phyloP scores from a whole-genome alignment of 768 basidiomycete species.

The Candolleomyces aberdarensis region DNA sequence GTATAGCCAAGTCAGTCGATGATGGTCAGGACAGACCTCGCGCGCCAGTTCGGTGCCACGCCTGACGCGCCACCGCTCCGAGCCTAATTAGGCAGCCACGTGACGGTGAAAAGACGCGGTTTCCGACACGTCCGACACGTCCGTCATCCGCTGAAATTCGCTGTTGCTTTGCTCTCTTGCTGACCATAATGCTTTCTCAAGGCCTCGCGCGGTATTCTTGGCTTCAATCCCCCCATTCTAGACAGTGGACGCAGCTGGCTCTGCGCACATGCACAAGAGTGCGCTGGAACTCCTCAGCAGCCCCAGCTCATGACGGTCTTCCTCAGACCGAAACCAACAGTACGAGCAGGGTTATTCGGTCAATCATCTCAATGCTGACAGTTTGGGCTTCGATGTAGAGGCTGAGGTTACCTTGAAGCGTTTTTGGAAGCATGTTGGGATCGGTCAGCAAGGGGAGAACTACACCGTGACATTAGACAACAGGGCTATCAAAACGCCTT shows the following conservation, averaged over 20 bases:
- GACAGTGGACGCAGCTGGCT: not conserved
- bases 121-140: not conserved
- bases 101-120: slow-evolving; percentile 2
- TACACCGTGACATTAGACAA: slow-evolving; percentile 75
- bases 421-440: slow-evolving; percentile 92
- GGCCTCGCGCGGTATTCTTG: slow-evolving; percentile 16
- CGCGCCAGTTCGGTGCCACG: too few species aligned
- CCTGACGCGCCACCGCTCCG: not conserved
- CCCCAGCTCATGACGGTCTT: slow-evolving; percentile 35
- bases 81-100: not conserved
- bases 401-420: slow-evolving; percentile 84
- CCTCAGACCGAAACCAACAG: slow-evolving; percentile 63
- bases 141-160: not conserved
- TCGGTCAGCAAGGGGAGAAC: slow-evolving; percentile 54
- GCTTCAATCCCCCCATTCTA: not conserved
- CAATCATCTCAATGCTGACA: not conserved
- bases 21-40: not conserved
- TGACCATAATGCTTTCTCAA: slow-evolving; percentile 14
- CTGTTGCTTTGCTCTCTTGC: not conserved
- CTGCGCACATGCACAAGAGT: not conserved
- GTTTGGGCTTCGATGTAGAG: slow-evolving; percentile 34
- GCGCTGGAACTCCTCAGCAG: slow-evolving; percentile 24
- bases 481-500: slow-evolving; percentile 84
- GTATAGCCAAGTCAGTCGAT: not conserved
- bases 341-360: slow-evolving; percentile 24